Evolutionary conservation across 441 rosid species (phyloP).

Genomic region (Erodium texanum): DNA sequence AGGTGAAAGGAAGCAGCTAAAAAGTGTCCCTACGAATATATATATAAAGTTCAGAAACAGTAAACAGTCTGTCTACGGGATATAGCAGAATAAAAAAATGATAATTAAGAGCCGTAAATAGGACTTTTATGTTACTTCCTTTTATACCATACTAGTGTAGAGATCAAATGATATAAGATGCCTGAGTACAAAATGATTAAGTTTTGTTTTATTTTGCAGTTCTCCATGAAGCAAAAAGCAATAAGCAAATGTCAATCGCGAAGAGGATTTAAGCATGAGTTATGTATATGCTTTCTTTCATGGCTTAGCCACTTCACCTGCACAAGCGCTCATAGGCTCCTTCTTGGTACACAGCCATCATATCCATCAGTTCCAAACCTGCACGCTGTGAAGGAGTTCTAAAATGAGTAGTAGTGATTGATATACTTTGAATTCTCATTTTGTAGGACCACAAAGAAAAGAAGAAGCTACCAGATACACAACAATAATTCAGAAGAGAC

Average conservation of each 20-base stretch:
- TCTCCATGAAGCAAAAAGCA: background rate
- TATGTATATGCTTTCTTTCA: constrained; percentile 1
- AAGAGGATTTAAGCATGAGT: background rate
- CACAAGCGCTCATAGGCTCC: constrained; percentile 97
- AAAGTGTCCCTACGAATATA: background rate
- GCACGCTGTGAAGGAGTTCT: constrained; percentile 61
- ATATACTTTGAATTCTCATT: background rate
- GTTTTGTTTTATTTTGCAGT: background rate
- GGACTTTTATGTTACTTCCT: background rate
- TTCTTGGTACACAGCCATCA: constrained; percentile 97
- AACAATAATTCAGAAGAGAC: background rate
- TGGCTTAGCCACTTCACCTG: constrained; percentile 42
- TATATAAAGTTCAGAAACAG: background rate
- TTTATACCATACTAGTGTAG: background rate
- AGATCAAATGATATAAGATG: background rate
- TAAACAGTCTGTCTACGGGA: background rate
- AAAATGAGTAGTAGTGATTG: constrained; percentile 14
- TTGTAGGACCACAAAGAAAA: background rate
- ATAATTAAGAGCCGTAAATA: background rate
- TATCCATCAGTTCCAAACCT: constrained; percentile 95
- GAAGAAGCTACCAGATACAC: background rate
- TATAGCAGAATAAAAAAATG: background rate
- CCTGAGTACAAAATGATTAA: background rate
- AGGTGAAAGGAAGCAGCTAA: background rate
- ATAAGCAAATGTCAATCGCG: background rate